Conservation (phyloP, 2,329 filamentous ascomycete species). For the Beauveria varroae region DNA sequence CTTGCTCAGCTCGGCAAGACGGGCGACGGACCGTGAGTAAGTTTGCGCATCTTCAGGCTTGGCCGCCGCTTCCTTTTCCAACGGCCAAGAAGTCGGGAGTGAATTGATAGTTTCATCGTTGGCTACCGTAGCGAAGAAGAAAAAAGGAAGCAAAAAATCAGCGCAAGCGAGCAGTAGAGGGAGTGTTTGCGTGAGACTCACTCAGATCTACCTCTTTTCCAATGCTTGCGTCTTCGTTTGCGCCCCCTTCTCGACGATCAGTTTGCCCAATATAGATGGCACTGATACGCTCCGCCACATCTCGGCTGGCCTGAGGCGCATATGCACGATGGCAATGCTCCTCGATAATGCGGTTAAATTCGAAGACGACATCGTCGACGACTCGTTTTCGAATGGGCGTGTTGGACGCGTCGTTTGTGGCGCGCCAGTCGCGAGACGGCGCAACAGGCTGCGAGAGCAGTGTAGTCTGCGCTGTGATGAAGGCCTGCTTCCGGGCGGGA, state of each 20-base stretch:
- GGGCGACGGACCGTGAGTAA: conserved; percentile 43
- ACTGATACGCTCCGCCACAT: conserved; percentile 68
- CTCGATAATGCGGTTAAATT: conserved; percentile 54
- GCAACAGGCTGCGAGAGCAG: conserved; percentile 52
- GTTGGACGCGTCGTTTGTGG: conserved; percentile 35
- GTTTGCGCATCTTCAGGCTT: conserved; percentile 40
- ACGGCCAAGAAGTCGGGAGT: conserved; percentile 41
- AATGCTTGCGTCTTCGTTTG: conserved; percentile 29
- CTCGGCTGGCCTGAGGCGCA: conserved; percentile 59
- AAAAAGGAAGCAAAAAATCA: background rate
- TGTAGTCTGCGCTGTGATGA: conserved; percentile 55
- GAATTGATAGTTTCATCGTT: conserved; percentile 35
- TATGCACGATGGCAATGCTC: conserved; percentile 61
- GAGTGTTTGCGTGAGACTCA: conserved; percentile 20
- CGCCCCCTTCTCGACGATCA: conserved; percentile 30
- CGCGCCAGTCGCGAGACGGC: conserved; percentile 47
- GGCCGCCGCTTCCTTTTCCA: conserved; percentile 27
- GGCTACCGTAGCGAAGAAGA: conserved; percentile 22
- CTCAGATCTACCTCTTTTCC: conserved; percentile 37
- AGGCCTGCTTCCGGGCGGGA: conserved; percentile 55
- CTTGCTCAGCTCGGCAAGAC: conserved; percentile 41
- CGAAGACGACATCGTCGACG: conserved; percentile 49
- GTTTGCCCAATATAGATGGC: conserved; percentile 48
- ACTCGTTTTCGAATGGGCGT: conserved; percentile 37
- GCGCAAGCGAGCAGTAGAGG: background rate